Base-by-base conservation (phyloP, 164 flowering plant genomes). In the Kalanchoe fedtschenkoi region DNA sequence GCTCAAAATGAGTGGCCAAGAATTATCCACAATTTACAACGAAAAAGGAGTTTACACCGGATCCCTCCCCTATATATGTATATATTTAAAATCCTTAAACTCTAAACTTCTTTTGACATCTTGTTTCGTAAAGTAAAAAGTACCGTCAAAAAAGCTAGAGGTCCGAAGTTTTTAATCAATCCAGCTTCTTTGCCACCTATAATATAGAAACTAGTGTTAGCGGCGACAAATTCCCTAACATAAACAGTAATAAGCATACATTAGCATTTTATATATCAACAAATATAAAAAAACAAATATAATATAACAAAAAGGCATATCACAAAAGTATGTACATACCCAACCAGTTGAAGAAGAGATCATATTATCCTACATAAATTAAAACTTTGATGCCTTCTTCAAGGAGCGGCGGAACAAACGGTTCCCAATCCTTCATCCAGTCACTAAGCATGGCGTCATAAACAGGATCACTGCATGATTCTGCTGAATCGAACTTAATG, bases 341-440 rank as follows among this genome's bases (percentile, higher is more conserved):
- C 21, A 86, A 82, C 93, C 93, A 86, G 69, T 86, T 86, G 83
- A 89, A 86, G 59, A 86, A 81, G 33, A 86, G 80, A 76, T 86
- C 93, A 71, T 82, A 86, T 69, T 86, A 89, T 53, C 93, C 93
- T 8, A 89, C 89, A 72, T 86, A 86, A 1, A 82, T 70, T 9
- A 86, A 84, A 63, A 81, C 24, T 66, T 78, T 69, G 65, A 86
- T 68, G 62, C 86, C 93, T 72, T 84, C 89, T 66, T 84, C 88
- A 4, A 86, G 73, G 19, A 86, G 82, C 35, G 70, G 64, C 32
- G 92, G 92, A 64, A 86, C 79, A 24, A 86, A 84, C 8, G 75
- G 80, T 76, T 79, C 92, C 26, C 77, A 77, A 71, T 87, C 83
- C 68, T 80, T 83, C 88, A 87, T 84, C 88, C 83, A 78, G 66